Evolutionary conservation across 2,329 filamentous ascomycete species (phyloP), one percentile per base, ranked within the genome.

Genomic region (Sclerotinia borealis): DNA sequence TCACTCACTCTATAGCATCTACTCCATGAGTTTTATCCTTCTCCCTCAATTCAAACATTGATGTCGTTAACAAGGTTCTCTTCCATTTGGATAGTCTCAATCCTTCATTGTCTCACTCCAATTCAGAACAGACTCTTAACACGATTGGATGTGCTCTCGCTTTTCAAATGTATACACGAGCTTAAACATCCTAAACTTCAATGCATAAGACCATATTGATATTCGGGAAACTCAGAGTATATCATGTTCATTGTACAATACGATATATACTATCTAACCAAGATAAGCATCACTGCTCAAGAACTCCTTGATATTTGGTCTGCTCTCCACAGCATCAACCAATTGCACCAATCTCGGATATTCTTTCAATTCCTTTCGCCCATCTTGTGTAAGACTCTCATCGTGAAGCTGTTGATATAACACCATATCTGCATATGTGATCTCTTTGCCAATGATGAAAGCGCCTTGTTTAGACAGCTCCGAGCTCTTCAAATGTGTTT

Each of bases 391-490:
- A 45, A 75, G 39, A 25, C 67, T 66, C 63, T 74, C 72, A 63
- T 73, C 72, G 54, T 74, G 73, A 27, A 67, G 64, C 27, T 72
- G 29, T 48, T 72, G 70, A 62, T 72, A 73, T 13, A 72, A 51
- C 7, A 68, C 70, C 52, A 73, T n/a, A 66, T 73, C 70, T 19
- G 71, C 72, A 63, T 72, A 75, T 3, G 71, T 73, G 39, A 75
- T 65, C 8, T 70, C 66, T 19, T 71, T 65, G 1, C 72, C 68
- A 39, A 68, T 65, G 15, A 75, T 61, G 58, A 69, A 75, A 9
- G 73, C 71, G 2, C 74, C 71, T 7, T 59, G 59, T 7, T 69
- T 15, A 66, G 75, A 69, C 70, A 79, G 64, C 25, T 73, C 68
- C 29, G 68, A 68, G 4, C 61, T 25, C 17, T 66, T 69, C 48